Conservation (phyloP, 805 yeast species). For the Starmerella khaoyaiensis region DNA sequence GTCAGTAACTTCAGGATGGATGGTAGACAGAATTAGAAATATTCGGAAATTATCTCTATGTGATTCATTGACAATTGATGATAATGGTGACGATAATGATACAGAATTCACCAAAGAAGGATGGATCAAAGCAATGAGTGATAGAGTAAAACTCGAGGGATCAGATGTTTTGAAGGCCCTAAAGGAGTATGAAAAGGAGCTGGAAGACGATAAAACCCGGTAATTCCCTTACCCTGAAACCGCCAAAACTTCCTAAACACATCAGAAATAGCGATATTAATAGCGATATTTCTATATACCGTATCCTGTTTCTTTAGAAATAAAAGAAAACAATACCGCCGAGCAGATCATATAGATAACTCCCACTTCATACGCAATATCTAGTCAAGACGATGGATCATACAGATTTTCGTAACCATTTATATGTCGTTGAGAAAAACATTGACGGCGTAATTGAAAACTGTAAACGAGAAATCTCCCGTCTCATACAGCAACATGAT, state of each 20-base stretch:
- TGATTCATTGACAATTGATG: constrained; percentile 16
- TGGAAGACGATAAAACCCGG: neutral
- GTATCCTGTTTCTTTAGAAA: no score
- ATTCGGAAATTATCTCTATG: constrained; percentile 20
- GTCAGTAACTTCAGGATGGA: constrained; percentile 23
- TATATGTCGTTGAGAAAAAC: neutral
- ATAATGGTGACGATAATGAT: neutral
- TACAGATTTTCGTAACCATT: neutral
- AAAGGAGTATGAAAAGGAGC: constrained; percentile 1
- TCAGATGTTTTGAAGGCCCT: constrained; percentile 6
- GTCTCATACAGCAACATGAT: neutral
- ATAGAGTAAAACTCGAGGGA: constrained; percentile 1
- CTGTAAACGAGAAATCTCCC: neutral
- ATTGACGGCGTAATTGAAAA: neutral
- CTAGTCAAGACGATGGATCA: no score
- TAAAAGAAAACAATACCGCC: no score
- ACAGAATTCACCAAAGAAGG: constrained; percentile 2
- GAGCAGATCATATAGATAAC: no score
- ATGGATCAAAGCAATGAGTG: constrained; percentile 1
- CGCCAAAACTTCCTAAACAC: no score
- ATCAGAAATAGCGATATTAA: no score
- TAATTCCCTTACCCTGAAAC: neutral
- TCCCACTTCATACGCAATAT: no score
- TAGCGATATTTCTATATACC: no score
- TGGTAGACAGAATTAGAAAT: constrained; percentile 25